phyloP scores from a whole-genome alignment of 129 eudicot genomes.

The Lonicera japonica region DNA sequence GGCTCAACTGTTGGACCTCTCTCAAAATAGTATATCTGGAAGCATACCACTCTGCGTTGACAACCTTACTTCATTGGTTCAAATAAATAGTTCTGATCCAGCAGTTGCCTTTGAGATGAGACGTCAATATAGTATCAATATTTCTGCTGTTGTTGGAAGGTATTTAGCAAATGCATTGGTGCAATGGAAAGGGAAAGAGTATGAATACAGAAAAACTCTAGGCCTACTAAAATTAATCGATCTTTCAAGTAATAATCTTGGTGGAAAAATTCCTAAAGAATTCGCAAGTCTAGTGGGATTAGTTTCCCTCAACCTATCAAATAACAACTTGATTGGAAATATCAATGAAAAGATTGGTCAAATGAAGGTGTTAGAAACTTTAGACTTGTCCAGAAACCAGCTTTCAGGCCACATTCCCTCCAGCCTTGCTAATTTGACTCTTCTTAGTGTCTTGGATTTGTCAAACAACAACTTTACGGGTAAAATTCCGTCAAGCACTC shows the following conservation, averaged over 20 bases:
- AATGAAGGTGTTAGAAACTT: too few relatives aligned
- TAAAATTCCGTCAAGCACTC: constrained; percentile 16
- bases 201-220: background rate
- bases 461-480: constrained; percentile 8
- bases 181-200: constrained; percentile 10
- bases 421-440: background rate
- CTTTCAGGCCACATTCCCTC: constrained; percentile 10
- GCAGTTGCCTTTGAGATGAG: background rate
- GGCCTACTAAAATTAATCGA: background rate
- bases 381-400: constrained; percentile 19
- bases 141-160: too few relatives aligned
- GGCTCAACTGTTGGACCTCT: constrained; percentile 5
- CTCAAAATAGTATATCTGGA: constrained; percentile 11
- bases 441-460: constrained; percentile 1
- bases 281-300: background rate
- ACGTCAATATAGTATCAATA: background rate
- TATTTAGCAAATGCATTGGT: background rate
- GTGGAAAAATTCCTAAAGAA: constrained; percentile 9
- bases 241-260: constrained; percentile 10
- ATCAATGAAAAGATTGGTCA: constrained; percentile 9
- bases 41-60: constrained; percentile 10
- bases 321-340: constrained; percentile 9
- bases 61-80: too few relatives aligned
- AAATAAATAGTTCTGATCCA: too few relatives aligned
- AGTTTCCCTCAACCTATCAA: background rate